A percentile compares a stretch with the other conserved stretches of the same genome.
phyloP scores from a whole-genome alignment of 805 yeast genomes.

The Monosporozyma siamensis region DNA sequence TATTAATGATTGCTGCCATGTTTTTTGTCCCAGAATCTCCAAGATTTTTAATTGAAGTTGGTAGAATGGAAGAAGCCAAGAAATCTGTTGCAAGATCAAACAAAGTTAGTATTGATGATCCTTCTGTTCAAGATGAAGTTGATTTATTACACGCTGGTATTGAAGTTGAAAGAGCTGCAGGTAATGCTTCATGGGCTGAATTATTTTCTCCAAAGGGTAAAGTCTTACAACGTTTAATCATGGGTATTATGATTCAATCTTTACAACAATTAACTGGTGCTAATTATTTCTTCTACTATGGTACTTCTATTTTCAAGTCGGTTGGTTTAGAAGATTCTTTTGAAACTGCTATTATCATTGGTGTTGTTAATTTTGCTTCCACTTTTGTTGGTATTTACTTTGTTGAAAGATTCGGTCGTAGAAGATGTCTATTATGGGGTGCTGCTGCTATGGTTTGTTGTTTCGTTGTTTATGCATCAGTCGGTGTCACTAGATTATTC shows the following conservation, averaged over 20 bases:
- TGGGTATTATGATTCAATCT: slow-evolving; percentile 50
- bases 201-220: slow-evolving; percentile 59
- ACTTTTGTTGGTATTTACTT: slow-evolving; percentile 45
- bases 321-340: slow-evolving; percentile 53
- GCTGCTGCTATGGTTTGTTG: slow-evolving; percentile 40
- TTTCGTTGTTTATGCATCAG: slow-evolving; percentile 43
- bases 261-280: slow-evolving; percentile 63
- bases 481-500: slow-evolving; percentile 45
- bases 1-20: slow-evolving; percentile 33
- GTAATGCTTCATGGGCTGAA: slow-evolving; percentile 58
- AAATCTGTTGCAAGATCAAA: slow-evolving; percentile 50
- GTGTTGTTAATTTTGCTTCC: slow-evolving; percentile 51
- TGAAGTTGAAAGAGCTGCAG: slow-evolving; percentile 52
- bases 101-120: slow-evolving; percentile 44
- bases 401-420: slow-evolving; percentile 48
- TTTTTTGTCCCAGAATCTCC: slow-evolving; percentile 67
- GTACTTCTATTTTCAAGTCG: slow-evolving; percentile 53
- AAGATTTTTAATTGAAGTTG: slow-evolving; percentile 50
- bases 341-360: slow-evolving; percentile 50
- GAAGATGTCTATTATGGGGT: slow-evolving; percentile 40
- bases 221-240: slow-evolving; percentile 37
- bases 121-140: slow-evolving; percentile 47
- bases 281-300: slow-evolving; percentile 61
- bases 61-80: slow-evolving; percentile 53
- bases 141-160: slow-evolving; percentile 51